These are phyloP conservation scores for Picea mariana DNA, from an alignment of 83 land plant species.

Conservation along the genomic window DNA sequence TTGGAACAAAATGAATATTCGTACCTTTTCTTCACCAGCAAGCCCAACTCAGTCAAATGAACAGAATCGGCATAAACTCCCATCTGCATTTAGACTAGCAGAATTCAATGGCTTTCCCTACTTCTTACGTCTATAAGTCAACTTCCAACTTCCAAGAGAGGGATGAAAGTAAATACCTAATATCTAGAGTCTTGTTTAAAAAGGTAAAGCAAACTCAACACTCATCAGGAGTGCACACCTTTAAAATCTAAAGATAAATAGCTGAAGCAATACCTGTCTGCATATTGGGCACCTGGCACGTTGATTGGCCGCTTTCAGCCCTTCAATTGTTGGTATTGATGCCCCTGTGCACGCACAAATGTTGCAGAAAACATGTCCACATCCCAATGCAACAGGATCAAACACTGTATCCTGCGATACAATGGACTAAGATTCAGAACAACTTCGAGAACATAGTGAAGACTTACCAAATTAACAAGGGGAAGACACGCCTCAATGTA, in stretches of 20 bases:
- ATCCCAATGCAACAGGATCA: slow-evolving; percentile 53
- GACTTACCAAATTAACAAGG: too few species aligned
- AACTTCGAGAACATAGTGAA: not conserved
- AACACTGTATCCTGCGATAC: slow-evolving; percentile 50
- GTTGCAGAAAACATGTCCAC: slow-evolving; percentile 79
- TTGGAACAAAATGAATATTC: not conserved
- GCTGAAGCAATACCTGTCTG: slow-evolving; percentile 34
- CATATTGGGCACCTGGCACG: slow-evolving; percentile 65
- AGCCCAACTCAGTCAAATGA: slow-evolving; percentile 50
- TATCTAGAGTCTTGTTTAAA: not conserved
- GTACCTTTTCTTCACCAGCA: slow-evolving; percentile 57
- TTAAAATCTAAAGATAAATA: not conserved
- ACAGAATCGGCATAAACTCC: slow-evolving; percentile 59
- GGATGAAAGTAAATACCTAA: not conserved
- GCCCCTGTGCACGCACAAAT: slow-evolving; percentile 67
- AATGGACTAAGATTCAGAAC: too few species aligned
- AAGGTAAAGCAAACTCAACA: too few species aligned
- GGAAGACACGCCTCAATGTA: too few species aligned
- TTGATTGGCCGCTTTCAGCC: slow-evolving; percentile 38
- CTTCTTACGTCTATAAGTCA: not conserved
- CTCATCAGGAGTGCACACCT: not conserved
- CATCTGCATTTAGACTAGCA: slow-evolving; percentile 25
- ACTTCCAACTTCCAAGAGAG: not conserved
- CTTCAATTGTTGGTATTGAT: slow-evolving; percentile 49
- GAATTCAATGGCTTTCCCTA: not conserved